These are phyloP conservation scores for Spatholobus suberectus DNA, from an alignment of 306 rosid genomes.

Conservation along the genomic window DNA sequence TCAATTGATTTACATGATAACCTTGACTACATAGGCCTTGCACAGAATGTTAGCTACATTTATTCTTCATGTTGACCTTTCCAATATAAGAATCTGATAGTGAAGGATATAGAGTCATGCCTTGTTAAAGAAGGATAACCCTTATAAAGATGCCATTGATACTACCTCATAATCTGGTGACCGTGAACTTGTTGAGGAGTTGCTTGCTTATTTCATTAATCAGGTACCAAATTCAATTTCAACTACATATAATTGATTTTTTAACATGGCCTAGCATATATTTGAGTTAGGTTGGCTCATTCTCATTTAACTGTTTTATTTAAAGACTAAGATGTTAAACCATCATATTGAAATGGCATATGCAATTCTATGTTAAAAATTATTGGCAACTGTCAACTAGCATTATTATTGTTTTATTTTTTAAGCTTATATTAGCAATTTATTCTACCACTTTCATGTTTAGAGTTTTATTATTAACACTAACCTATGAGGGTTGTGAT, in stretches of 20 bases:
- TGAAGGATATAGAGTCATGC: no score
- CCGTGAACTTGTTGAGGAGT: conserved; percentile 97
- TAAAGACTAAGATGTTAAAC: conserved; percentile 9
- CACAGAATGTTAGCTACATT: conserved; percentile 77
- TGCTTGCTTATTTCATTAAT: conserved; percentile 93
- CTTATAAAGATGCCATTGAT: conserved; percentile 99
- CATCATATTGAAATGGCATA: conserved; percentile 3
- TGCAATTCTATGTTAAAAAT: conserved; percentile 37
- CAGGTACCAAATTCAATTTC: conserved; percentile 58
- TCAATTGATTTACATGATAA: conserved; percentile 97
- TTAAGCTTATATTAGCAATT: conserved; percentile 7
- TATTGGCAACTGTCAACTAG: not conserved
- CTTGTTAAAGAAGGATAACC: conserved; percentile 96
- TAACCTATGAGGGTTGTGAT: conserved; percentile 5
- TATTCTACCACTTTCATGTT: conserved; percentile 11
- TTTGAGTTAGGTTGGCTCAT: not conserved
- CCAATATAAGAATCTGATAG: no score
- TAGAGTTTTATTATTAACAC: not conserved
- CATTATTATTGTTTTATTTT: not conserved
- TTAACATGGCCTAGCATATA: not conserved
- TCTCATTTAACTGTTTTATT: conserved; percentile 15
- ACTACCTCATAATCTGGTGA: conserved; percentile 99
- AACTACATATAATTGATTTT: not conserved
- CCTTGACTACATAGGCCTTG: conserved; percentile 98
- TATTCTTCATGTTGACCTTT: conserved; percentile 21